Percentiles rank a stretch among this genome's conserved stretches.
These are phyloP conservation scores for Zanthoxylum bungeanum DNA, from an alignment of 345 rosid genomes.

Conservation along the genomic window DNA sequence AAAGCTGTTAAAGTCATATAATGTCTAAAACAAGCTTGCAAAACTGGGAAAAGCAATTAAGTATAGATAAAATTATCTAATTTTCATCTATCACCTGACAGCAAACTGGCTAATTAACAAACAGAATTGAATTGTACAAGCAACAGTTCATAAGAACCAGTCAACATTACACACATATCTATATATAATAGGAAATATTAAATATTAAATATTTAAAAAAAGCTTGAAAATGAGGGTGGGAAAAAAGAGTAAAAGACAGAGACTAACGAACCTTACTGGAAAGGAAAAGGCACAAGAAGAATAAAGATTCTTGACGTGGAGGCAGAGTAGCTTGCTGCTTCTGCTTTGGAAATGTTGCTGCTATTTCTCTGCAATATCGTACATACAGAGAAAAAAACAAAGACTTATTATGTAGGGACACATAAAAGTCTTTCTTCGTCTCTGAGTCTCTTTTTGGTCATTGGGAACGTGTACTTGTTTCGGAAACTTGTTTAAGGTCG, in stretches of 20 bases:
- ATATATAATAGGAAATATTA: not conserved
- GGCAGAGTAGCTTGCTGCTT: not conserved
- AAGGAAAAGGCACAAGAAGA: not conserved
- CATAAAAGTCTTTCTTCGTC: not conserved
- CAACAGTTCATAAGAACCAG: too few species aligned
- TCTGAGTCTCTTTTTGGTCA: not conserved
- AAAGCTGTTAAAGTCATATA: not conserved
- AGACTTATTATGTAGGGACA: too few species aligned
- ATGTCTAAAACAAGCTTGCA: not conserved
- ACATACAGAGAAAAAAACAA: too few species aligned
- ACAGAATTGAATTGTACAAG: not conserved
- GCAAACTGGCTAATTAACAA: not conserved
- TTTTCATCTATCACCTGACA: not conserved
- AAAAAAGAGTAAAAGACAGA: too few species aligned
- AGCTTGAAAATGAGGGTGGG: too few species aligned
- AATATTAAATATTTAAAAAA: too few species aligned
- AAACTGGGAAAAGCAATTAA: not conserved
- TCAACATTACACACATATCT: not conserved
- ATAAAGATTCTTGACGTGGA: conserved; percentile 5
- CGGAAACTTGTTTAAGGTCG: conserved; percentile 10
- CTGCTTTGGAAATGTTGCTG: too few species aligned
- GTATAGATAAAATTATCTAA: not conserved
- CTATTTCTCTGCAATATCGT: too few species aligned
- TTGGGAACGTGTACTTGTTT: too few species aligned
- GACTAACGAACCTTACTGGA: not conserved